A percentile compares a stretch with the other conserved stretches of the same genome.
Evolutionary conservation across 1,139 yeast species (phyloP).

Genomic region (Protomyces inundatus): DNA sequence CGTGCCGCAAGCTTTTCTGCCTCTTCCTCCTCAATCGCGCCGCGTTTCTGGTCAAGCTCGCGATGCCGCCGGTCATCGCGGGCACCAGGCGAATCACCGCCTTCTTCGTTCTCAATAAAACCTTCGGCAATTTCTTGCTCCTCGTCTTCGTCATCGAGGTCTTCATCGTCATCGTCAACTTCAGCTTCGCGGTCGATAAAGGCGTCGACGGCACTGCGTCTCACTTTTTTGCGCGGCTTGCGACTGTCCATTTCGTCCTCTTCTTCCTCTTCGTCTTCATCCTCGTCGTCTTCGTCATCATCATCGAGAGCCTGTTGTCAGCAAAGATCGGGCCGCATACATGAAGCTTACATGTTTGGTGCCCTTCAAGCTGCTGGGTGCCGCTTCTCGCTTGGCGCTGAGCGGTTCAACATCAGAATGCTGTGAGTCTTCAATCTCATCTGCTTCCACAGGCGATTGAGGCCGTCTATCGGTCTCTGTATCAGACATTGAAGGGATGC

Average conservation of each 20-base stretch:
- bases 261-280: conserved; percentile 36
- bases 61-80: conserved; percentile 74
- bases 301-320: conserved; percentile 19
- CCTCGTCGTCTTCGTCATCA: conserved; percentile 34
- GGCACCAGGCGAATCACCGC: conserved; percentile 35
- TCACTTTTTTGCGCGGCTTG: conserved; percentile 57
- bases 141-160: conserved; percentile 87
- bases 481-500: too few relatives aligned
- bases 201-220: conserved; percentile 71
- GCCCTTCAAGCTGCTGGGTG: not conserved
- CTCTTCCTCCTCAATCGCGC: conserved; percentile 86
- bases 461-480: too few relatives aligned
- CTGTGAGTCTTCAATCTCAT: not conserved
- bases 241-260: conserved; percentile 35
- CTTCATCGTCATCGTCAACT: conserved; percentile 97
- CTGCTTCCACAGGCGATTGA: not conserved
- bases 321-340: not conserved
- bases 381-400: not conserved
- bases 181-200: conserved; percentile 98
- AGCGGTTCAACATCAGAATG: not conserved
- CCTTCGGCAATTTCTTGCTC: conserved; percentile 68
- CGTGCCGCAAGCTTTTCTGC: conserved; percentile 93
- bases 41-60: conserved; percentile 84
- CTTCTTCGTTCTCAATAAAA: conserved; percentile 51
- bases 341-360: conserved; percentile 2